phyloP scores from a whole-genome alignment of 176 grass and related monocot species.

The Phyllostachys edulis region DNA sequence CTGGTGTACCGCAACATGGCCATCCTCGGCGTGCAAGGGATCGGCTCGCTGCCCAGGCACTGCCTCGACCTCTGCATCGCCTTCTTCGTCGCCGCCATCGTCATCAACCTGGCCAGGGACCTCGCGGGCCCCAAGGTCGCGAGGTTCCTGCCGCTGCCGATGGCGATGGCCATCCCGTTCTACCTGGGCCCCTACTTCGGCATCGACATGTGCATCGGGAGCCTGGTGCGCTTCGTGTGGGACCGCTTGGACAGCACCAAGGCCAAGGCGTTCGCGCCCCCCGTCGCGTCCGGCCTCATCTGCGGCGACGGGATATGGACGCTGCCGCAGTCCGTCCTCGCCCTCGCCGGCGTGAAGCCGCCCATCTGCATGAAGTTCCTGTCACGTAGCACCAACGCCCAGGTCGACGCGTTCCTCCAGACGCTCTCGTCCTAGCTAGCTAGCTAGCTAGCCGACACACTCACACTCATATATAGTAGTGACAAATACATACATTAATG shows the following conservation, averaged over 20 bases:
- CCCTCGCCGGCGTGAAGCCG: constrained; percentile 55
- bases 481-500: neutral
- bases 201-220: constrained; percentile 67
- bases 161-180: constrained; percentile 70
- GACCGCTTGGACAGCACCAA: constrained; percentile 35
- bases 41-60: constrained; percentile 46
- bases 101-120: constrained; percentile 51
- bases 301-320: constrained; percentile 78
- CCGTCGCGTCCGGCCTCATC: constrained; percentile 67
- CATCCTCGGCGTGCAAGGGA: constrained; percentile 56
- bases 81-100: constrained; percentile 47
- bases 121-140: constrained; percentile 27
- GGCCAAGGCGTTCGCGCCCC: constrained; percentile 61
- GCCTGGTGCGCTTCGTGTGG: constrained; percentile 50
- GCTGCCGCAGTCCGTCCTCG: constrained; percentile 68
- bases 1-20: constrained; percentile 69
- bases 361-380: constrained; percentile 90
- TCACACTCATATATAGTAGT: neutral
- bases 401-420: constrained; percentile 51
- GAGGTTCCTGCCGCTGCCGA: constrained; percentile 53
- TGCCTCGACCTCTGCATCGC: constrained; percentile 52
- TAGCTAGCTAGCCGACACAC: neutral
- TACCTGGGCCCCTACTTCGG: constrained; percentile 64
- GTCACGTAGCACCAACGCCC: constrained; percentile 35
- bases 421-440: constrained; percentile 1